Base-by-base conservation (phyloP, 768 basidiomycete species). In the Tylopilus sp. region DNA sequence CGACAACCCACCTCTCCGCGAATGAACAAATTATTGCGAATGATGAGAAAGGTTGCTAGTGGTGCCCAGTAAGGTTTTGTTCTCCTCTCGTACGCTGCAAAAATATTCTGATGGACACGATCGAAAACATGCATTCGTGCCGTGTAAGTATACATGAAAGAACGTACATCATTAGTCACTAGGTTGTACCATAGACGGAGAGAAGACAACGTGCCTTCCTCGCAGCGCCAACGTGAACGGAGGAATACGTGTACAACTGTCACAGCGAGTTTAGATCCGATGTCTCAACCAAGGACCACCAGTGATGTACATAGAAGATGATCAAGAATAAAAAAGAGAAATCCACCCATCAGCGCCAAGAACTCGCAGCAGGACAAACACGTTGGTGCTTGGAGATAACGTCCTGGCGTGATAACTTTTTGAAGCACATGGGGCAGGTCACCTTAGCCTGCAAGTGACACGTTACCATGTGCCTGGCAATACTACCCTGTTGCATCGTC, bases 391-490 rank as follows among this genome's bases (percentile, higher is more conserved):
- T 66, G 48, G 60, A 57, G 50, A 66, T 60, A 22, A 66, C 64
- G 33, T 66, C 64, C 26, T 57, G 57, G 24, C 64, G 64, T 21
- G 64, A 66, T 36, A 66, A 24, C 37, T 67, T 62, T 49, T 66
- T 66, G 47, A 42, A 67, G 53, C 64, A 66, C 57, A 57, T 54
- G 3, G 64, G 63, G 41, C 64, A 66, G 6, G 63, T 60, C 31
- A 67, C 64, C 31, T 67, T 66, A 2, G 60, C 63, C 37, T 63
- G 64, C 3, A 66, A 49, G 44, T 66, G 65, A 40, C 65, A 62
- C 4, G 64, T 62, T 19, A 66, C 65, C 55, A 60, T 43, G 25
- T 66, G 65, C 31, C 65, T 65, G 11, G 63, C 64, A 21, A 66
- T 60, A 52, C 63, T 67, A 25, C 65, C 64, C 36, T 65, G 64